Base-by-base conservation (phyloP, 345 rosid genomes). In the Atalantia buxifolia region DNA sequence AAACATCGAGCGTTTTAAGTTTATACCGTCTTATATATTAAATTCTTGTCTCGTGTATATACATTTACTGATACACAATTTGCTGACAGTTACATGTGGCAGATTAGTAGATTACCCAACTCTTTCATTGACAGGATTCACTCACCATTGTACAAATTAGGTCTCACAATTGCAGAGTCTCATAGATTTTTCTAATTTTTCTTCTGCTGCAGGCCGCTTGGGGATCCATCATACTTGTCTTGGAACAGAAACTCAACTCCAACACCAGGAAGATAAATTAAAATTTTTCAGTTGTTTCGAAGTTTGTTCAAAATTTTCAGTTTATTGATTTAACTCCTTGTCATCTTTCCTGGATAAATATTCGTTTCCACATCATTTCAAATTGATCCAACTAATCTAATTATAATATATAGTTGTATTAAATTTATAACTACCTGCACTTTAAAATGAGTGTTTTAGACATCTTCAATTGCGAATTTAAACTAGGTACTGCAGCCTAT, bases 161-260 rank as follows among this genome's bases (percentile, higher is more conserved):
- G 50, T 1, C 4, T 13, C 50, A 45, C 50, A 3, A 12, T 45
- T 45, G 50, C 50, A 45, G 18, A 4, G 3, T 10, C 50, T 10
- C 0, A 12, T 2, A 63, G 59, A 48, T 60, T 30, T 8, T 70
- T 60, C 28, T 45, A 57, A 62, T 42, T 50, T 57, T 7, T 38
- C 45, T 5, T 74, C 48, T 80, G 45, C 1, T 55, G 87, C 85
- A 90, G 93, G 91, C 87, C 93, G 4, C 87, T 88, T 27, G 93
- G 90, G 61, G 90, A 90, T 79, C 88, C 93, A 48, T 72, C 90
- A 45, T 86, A 90, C 80, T 84, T 88, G 71, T 86, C 93, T 5
- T 90, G 93, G 93, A 90, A 90, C 76, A 85, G 73, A 77, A 86
- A 80, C 70, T 82, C 83, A 50, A 60, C 27, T n/a, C 24, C 73